phyloP scores from a whole-genome alignment of 495 filamentous ascomycete genomes.

The Aspergillus heteromorphus region DNA sequence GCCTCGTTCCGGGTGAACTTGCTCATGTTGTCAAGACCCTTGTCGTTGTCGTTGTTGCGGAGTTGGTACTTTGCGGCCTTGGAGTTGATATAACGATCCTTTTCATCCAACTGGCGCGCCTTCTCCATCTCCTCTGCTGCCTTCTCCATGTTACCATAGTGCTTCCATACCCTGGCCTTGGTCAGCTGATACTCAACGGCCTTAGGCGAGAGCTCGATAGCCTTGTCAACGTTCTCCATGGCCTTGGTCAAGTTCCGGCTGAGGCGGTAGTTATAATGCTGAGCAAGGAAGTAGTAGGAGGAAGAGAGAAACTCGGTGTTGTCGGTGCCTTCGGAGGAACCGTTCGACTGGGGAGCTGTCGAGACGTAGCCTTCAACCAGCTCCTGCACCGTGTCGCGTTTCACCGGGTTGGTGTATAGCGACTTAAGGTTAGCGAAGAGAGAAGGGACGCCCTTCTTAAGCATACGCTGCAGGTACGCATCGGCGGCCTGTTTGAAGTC shows the following conservation, averaged over 20 bases:
- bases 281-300: conserved; percentile 85
- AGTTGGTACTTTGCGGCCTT: conserved; percentile 97
- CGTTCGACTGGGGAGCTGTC: conserved; percentile 37
- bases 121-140: conserved; percentile 86
- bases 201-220: conserved; percentile 67
- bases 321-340: conserved; percentile 42
- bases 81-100: conserved; percentile 95
- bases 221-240: conserved; percentile 72
- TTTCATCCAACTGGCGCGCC: conserved; percentile 75
- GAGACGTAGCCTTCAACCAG: conserved; percentile 75
- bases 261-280: conserved; percentile 91
- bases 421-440: conserved; percentile 94
- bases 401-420: conserved; percentile 70
- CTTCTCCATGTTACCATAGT: conserved; percentile 72
- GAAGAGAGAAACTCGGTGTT: conserved; percentile 61
- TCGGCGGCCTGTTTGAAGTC: conserved; percentile 77
- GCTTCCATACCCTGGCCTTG: conserved; percentile 91
- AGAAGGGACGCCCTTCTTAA: conserved; percentile 93
- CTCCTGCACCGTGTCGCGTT: conserved; percentile 67
- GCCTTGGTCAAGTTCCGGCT: conserved; percentile 81
- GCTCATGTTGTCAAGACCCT: conserved; percentile 80
- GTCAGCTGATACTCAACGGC: conserved; percentile 93
- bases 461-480: conserved; percentile 75
- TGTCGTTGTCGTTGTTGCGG: conserved; percentile 84
- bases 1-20: conserved; percentile 92